Evolutionary conservation across 352 stramenopile genomes (phyloP).

Genomic region (Plasmopara viticola): DNA sequence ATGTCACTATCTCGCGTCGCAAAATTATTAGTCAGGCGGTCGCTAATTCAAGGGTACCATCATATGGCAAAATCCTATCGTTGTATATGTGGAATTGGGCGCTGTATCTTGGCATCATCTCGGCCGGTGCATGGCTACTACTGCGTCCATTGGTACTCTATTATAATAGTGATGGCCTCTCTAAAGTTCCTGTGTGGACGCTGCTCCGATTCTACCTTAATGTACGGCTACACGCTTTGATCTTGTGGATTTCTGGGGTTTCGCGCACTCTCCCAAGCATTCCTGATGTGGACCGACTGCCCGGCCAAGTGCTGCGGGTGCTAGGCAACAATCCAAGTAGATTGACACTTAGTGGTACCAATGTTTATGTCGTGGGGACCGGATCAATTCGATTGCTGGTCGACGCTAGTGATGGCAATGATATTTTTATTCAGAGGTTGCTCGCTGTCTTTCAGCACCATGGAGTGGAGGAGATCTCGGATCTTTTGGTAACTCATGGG

Average conservation of each 20-base stretch:
- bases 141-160: constrained; percentile 13
- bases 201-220: constrained; percentile 41
- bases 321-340: constrained; percentile 80
- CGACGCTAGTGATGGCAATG: constrained; percentile 75
- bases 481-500: constrained; percentile 85
- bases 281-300: constrained; percentile 35
- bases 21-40: constrained; percentile 1
- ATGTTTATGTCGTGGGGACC: constrained; percentile 85
- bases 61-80: too few relatives aligned
- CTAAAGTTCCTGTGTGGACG: constrained; percentile 24
- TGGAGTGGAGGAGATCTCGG: constrained; percentile 45
- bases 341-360: constrained; percentile 87
- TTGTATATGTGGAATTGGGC: constrained; percentile 10
- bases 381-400: constrained; percentile 60
- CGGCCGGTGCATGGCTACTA: constrained; percentile 9
- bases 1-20: neutral
- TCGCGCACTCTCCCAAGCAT: constrained; percentile 34
- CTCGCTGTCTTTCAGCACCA: constrained; percentile 31
- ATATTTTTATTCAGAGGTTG: constrained; percentile 39
- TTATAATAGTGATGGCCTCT: constrained; percentile 3
- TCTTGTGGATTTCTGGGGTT: constrained; percentile 40
- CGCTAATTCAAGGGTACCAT: too few relatives aligned
- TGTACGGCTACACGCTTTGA: constrained; percentile 35
- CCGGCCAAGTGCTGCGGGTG: constrained; percentile 55
- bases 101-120: constrained; percentile 1